A percentile compares a stretch with the other conserved stretches of the same genome.
These are phyloP conservation scores for Epichloe festucae DNA, from an alignment of 2,329 filamentous ascomycete species.

Conservation along the genomic window DNA sequence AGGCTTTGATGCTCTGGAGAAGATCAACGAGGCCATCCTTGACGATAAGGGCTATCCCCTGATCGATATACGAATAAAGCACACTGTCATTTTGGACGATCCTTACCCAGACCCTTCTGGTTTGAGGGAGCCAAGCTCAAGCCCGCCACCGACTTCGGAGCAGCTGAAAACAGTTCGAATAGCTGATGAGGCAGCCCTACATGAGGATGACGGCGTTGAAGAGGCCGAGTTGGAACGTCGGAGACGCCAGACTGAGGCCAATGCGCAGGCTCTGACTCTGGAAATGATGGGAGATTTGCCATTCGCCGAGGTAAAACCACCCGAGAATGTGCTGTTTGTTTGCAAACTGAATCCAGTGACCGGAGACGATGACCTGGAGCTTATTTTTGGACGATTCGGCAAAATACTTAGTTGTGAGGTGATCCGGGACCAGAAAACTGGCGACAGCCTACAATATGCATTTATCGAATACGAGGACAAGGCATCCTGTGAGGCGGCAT, in stretches of 20 bases:
- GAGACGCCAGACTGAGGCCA: conserved; percentile 77
- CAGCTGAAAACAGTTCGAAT: conserved; percentile 89
- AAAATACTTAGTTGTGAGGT: conserved; percentile 93
- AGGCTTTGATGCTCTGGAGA: conserved; percentile 86
- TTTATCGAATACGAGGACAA: conserved; percentile 97
- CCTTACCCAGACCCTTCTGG: conserved; percentile 74
- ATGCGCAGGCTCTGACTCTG: conserved; percentile 84
- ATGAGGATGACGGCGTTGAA: conserved; percentile 56
- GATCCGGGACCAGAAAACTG: conserved; percentile 84
- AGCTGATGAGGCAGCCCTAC: conserved; percentile 72
- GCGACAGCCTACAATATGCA: conserved; percentile 90
- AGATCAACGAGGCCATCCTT: conserved; percentile 80
- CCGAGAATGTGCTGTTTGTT: conserved; percentile 93
- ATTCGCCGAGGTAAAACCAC: conserved; percentile 93
- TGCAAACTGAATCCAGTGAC: conserved; percentile 98
- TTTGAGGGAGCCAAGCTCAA: conserved; percentile 63
- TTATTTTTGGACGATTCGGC: conserved; percentile 95
- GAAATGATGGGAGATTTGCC: conserved; percentile 97
- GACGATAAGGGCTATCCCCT: conserved; percentile 78
- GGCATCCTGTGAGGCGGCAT: conserved; percentile 83
- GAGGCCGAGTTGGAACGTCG: conserved; percentile 69
- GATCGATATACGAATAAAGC: conserved; percentile 88
- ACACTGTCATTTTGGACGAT: conserved; percentile 85
- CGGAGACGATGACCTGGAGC: conserved; percentile 80
- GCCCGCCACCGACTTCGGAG: conserved; percentile 67